A percentile compares a stretch with the other conserved stretches of the same genome.
Evolutionary conservation across 495 filamentous ascomycete genomes (phyloP).

Genomic region (Glarea lozoyensis): DNA sequence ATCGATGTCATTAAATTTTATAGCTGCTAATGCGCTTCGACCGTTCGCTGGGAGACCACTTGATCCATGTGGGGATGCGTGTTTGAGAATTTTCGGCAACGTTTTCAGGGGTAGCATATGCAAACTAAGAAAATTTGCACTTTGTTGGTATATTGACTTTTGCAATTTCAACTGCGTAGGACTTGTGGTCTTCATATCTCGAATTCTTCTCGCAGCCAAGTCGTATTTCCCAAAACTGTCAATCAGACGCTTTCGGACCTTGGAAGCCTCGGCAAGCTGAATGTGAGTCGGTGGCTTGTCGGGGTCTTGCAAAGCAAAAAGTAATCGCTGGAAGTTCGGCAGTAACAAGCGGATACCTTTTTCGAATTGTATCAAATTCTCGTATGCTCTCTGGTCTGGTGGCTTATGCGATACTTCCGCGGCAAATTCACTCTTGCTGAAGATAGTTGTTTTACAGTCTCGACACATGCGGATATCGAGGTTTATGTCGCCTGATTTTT

Average conservation of each 20-base stretch:
- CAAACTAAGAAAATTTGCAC: conserved; percentile 75
- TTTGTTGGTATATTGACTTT: conserved; percentile 74
- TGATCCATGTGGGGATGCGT: conserved; percentile 30
- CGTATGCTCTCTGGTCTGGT: conserved; percentile 71
- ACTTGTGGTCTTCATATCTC: conserved; percentile 64
- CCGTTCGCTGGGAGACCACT: conserved; percentile 12
- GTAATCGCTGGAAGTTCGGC: conserved; percentile 77
- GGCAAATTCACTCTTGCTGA: conserved; percentile 75
- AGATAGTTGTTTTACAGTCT: conserved; percentile 78
- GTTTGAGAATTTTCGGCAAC: conserved; percentile 73
- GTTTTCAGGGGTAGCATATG: conserved; percentile 90
- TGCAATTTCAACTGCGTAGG: conserved; percentile 70
- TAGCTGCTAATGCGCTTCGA: conserved; percentile 42
- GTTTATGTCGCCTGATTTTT: conserved; percentile 57
- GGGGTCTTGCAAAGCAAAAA: conserved; percentile 51
- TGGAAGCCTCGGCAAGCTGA: conserved; percentile 80
- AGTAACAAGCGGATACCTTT: conserved; percentile 75
- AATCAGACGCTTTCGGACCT: conserved; percentile 81
- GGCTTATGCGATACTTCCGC: conserved; percentile 59
- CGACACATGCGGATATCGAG: conserved; percentile 87
- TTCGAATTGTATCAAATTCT: conserved; percentile 84
- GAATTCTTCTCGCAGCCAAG: conserved; percentile 70
- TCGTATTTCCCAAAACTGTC: conserved; percentile 91
- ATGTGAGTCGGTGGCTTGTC: conserved; percentile 62
- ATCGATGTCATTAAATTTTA: conserved; percentile 53